Evolutionary conservation across 306 rosid genomes (phyloP), one percentile per base, ranked within the genome.

Genomic region (Chamaecrista fasciculata): DNA sequence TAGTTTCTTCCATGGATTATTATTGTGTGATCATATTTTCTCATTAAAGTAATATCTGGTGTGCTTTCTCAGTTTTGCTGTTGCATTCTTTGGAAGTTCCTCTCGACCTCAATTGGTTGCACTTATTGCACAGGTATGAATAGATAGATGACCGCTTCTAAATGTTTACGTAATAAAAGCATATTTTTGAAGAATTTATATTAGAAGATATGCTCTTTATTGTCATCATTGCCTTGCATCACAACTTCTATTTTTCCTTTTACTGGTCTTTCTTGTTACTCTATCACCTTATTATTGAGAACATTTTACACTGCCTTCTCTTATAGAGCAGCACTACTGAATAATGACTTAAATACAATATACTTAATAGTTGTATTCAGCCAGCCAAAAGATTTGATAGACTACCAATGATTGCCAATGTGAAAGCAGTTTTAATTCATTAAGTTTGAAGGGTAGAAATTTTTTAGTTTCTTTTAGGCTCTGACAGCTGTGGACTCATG

Each of bases 81-180:
- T 93, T 76, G 97, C 97, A 75, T 93, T 93, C 76, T 62, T 67
- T 53, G 97, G 96, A 8, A 83, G 91, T 79, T 68, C 97, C 49
- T 78, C 96, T 83, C 84, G 76, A 64, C 90, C 98, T 66, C 98
- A 83, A 57, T 76, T 93, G 81, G 98, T 93, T 80, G 98, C 97
- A 62, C 97, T 93, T 66, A 76, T 88, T 76, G 97, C 98, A 2
- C 98, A 93, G 88, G 98, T 93, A 90, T 72, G 82, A 66, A 65
- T 33, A 68, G 55, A 71, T 73, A 34, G 31, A 4, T 69, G 28
- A n/a, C n/a, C n/a, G n/a, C 53, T 74, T 8, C 19, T 31, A 26
- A 36, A 24, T 49, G 61, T 78, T 57, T 67, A 25, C 52, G 63
- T 49, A 44, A n/a, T 39, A 33, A 37, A 57, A 78, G 60, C 60